Evolutionary conservation across 208 protist species (phyloP).

Genomic region (Acanthamoeba healyi): DNA sequence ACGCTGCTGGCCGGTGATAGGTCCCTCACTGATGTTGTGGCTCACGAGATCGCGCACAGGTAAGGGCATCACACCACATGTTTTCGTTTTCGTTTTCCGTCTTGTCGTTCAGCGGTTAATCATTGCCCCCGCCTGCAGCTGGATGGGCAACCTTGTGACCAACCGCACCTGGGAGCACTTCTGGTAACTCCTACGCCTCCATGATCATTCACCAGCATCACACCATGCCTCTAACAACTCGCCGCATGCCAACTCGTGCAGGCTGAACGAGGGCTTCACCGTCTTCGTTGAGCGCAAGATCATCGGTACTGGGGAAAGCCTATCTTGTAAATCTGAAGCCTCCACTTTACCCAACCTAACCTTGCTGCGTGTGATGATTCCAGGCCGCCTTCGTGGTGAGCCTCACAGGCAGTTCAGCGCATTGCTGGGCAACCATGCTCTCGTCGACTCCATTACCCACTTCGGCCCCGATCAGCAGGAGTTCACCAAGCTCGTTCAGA

Average conservation of each 20-base stretch:
- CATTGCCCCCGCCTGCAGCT: slow-evolving; percentile 41
- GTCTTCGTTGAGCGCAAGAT: slow-evolving; percentile 91
- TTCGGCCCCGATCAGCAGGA: slow-evolving; percentile 76
- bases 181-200: no score
- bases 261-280: slow-evolving; percentile 90
- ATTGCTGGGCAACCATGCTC: slow-evolving; percentile 83
- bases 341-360: no score
- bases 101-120: not conserved
- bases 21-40: slow-evolving; percentile 89
- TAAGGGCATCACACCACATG: no score
- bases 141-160: slow-evolving; percentile 92
- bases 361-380: no score
- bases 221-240: not conserved
- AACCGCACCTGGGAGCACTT: slow-evolving; percentile 90
- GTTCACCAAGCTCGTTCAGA: slow-evolving; percentile 33
- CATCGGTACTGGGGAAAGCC: no score
- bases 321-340: no score
- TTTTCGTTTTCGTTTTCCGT: not conserved
- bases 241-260: not conserved
- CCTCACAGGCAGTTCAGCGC: slow-evolving; percentile 83
- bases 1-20: slow-evolving; percentile 92
- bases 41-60: slow-evolving; percentile 93
- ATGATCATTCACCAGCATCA: not conserved
- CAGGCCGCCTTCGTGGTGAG: slow-evolving; percentile 79
- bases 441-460: slow-evolving; percentile 84